A percentile compares a stretch with the other conserved stretches of the same genome.
phyloP scores from a whole-genome alignment of 129 eudicot species.

The sunflower (Helianthus annuus) region DNA sequence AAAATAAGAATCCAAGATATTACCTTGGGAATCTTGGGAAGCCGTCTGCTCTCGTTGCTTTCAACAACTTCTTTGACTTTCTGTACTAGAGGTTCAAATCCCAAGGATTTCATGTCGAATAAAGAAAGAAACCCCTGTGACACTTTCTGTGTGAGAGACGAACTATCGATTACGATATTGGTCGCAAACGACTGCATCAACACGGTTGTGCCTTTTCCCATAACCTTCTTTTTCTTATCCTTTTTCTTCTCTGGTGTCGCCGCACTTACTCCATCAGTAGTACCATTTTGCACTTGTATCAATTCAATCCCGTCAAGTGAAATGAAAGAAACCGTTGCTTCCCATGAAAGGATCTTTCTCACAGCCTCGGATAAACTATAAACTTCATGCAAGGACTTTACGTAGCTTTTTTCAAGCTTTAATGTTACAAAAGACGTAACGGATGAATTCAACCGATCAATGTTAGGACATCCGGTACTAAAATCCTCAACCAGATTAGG shows the following conservation, averaged over 20 bases:
- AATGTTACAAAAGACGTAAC: slow-evolving; percentile 30
- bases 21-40: slow-evolving; percentile 93
- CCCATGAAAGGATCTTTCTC: slow-evolving; percentile 63
- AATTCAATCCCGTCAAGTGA: slow-evolving; percentile 53
- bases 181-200: slow-evolving; percentile 51
- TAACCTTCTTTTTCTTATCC: slow-evolving; percentile 64
- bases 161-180: slow-evolving; percentile 21
- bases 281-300: slow-evolving; percentile 4
- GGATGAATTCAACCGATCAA: slow-evolving; percentile 31
- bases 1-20: neutral
- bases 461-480: slow-evolving; percentile 33
- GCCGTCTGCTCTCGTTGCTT: slow-evolving; percentile 90
- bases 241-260: slow-evolving; percentile 53
- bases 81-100: slow-evolving; percentile 43
- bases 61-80: slow-evolving; percentile 84
- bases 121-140: slow-evolving; percentile 41
- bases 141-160: slow-evolving; percentile 37
- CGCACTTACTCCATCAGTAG: slow-evolving; percentile 33
- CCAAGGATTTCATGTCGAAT: slow-evolving; percentile 48
- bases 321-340: slow-evolving; percentile 56
- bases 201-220: slow-evolving; percentile 77
- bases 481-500: slow-evolving; percentile 36
- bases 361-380: slow-evolving; percentile 43
- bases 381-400: slow-evolving; percentile 43
- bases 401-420: slow-evolving; percentile 28